These are phyloP conservation scores for Fusarium redolens DNA, from an alignment of 2,329 filamentous ascomycete species.

Conservation along the genomic window DNA sequence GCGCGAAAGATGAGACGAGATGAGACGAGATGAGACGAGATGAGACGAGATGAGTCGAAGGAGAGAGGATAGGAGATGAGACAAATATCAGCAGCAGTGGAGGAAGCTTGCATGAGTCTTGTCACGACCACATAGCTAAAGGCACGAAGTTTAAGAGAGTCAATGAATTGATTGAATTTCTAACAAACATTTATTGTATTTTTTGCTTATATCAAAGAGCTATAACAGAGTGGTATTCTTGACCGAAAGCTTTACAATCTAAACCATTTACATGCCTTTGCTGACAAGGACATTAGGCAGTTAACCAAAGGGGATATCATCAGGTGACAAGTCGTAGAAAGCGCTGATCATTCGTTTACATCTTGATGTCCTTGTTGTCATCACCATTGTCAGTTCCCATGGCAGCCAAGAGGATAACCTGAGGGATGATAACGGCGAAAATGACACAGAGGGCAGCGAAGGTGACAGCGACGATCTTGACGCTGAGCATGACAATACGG, in stretches of 20 bases:
- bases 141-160: conserved; percentile 42
- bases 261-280: background rate
- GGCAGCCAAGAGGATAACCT: conserved; percentile 59
- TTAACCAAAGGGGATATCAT: conserved; percentile 2
- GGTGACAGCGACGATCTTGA: conserved; percentile 74
- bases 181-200: conserved; percentile 23
- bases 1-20: conserved; percentile 21
- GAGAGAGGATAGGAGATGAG: background rate
- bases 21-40: background rate
- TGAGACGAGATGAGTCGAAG: background rate
- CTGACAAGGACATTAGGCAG: background rate
- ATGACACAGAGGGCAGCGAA: conserved; percentile 61
- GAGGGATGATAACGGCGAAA: conserved; percentile 59
- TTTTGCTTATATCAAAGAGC: conserved; percentile 7
- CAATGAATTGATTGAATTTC: conserved; percentile 40
- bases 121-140: conserved; percentile 46
- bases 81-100: conserved; percentile 22
- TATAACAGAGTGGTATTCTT: background rate
- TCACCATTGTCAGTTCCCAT: conserved; percentile 8
- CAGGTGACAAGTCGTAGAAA: background rate
- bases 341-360: conserved; percentile 10
- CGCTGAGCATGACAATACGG: conserved; percentile 78
- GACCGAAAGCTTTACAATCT: conserved; percentile 4
- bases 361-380: conserved; percentile 1
- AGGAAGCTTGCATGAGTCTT: conserved; percentile 42